Evolutionary conservation across 768 basidiomycete genomes (phyloP).

Genomic region (Artomyces pyxidatus): DNA sequence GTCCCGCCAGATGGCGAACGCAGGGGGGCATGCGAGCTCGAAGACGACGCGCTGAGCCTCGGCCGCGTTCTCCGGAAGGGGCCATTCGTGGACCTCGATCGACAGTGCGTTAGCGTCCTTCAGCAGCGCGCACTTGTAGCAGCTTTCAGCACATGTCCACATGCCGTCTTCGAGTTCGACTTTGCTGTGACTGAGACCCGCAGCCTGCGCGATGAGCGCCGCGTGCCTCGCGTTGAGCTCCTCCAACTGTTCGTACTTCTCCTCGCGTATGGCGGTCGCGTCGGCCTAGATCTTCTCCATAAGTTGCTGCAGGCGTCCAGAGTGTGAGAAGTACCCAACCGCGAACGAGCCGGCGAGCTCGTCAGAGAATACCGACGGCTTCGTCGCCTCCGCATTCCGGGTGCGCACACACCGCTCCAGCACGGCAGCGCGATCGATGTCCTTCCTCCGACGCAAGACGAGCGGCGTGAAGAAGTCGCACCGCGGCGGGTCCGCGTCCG

Average conservation of each 20-base stretch:
- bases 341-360: neutral
- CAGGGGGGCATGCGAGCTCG: constrained; percentile 2
- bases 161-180: no score
- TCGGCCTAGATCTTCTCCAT: neutral
- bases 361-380: constrained; percentile 6
- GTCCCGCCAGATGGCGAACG: constrained; percentile 8
- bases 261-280: neutral
- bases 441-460: constrained; percentile 27
- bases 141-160: neutral
- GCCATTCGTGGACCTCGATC: constrained; percentile 8
- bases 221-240: neutral
- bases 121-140: constrained; percentile 2
- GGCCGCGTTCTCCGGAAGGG: neutral
- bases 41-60: constrained; percentile 3
- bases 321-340: constrained; percentile 2
- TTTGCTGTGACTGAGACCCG: no score
- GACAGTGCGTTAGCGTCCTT: neutral
- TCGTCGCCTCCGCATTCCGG: neutral
- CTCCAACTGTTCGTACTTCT: neutral
- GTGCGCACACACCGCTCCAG: constrained; percentile 6
- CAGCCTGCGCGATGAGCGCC: neutral
- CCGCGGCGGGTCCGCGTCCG: no score
- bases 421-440: neutral
- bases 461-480: constrained; percentile 31
- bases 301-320: neutral